These are phyloP conservation scores for Scytalidium lignicola DNA, from an alignment of 2,329 filamentous ascomycete genomes.

Conservation along the genomic window DNA sequence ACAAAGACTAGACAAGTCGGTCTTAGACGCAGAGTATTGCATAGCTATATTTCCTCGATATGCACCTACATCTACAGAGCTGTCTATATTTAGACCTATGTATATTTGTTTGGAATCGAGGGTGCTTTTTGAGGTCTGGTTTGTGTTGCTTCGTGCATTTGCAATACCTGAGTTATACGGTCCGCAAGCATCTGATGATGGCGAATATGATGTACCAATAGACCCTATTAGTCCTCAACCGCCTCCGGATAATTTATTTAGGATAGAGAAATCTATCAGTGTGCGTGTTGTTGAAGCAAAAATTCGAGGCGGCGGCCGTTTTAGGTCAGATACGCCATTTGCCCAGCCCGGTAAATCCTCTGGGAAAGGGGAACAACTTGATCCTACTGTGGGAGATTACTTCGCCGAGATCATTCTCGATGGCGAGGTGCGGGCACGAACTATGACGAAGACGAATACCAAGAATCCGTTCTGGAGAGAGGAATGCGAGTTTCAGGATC, in stretches of 20 bases:
- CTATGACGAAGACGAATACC: constrained; percentile 64
- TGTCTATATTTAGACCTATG: constrained; percentile 78
- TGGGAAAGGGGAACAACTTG: constrained; percentile 31
- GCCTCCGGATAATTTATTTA: constrained; percentile 45
- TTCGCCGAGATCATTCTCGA: constrained; percentile 76
- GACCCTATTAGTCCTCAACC: constrained; percentile 6
- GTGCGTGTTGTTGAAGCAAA: constrained; percentile 59
- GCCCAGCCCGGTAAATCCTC: constrained; percentile 10
- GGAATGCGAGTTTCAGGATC: constrained; percentile 70
- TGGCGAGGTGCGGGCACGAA: constrained; percentile 72
- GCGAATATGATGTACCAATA: constrained; percentile 12
- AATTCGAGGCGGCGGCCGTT: constrained; percentile 27
- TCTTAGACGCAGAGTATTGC: constrained; percentile 88
- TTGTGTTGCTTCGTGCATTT: constrained; percentile 84
- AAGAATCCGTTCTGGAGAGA: constrained; percentile 79
- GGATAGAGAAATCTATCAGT: constrained; percentile 56
- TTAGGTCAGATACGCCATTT: background rate
- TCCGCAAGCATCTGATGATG: constrained; percentile 12
- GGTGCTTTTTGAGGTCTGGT: constrained; percentile 96
- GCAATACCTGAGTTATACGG: constrained; percentile 86
- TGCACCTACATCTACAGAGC: constrained; percentile 63
- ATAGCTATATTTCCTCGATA: constrained; percentile 96
- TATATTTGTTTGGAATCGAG: constrained; percentile 84
- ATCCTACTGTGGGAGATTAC: constrained; percentile 60
- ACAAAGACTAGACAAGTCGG: constrained; percentile 83